Percentiles rank a stretch among this genome's conserved stretches.
phyloP scores from a whole-genome alignment of 1,139 yeast genomes.

The Candida sanyaensis region DNA sequence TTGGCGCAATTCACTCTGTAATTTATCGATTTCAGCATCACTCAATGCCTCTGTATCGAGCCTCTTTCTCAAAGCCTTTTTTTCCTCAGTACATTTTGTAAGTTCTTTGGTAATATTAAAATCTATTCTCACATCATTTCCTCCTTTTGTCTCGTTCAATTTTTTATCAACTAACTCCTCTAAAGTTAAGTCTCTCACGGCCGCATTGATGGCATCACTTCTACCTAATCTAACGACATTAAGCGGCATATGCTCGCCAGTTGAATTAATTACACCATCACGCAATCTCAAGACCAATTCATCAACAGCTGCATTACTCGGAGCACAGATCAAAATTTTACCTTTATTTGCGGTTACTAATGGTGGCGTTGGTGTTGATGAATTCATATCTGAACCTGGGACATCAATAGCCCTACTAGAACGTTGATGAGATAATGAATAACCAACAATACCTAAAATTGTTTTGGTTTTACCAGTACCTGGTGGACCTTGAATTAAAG shows the following conservation, averaged over 20 bases:
- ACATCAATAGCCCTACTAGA: constrained; percentile 32
- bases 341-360: constrained; percentile 2
- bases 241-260: constrained; percentile 64
- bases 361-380: constrained; percentile 16
- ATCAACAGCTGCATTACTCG: constrained; percentile 98
- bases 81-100: constrained; percentile 49
- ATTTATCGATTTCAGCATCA: constrained; percentile 41
- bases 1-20: constrained; percentile 52
- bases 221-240: constrained; percentile 88
- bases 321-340: constrained; percentile 87
- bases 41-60: constrained; percentile 31
- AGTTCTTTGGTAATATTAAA: constrained; percentile 54
- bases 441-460: constrained; percentile 87
- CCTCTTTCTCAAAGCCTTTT: constrained; percentile 49
- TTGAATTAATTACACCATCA: constrained; percentile 61
- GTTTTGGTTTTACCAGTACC: constrained; percentile 99
- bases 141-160: constrained; percentile 44
- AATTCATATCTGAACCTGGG: constrained; percentile 15
- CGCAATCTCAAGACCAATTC: constrained; percentile 87
- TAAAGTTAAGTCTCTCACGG: constrained; percentile 80
- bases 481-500: constrained; percentile 95
- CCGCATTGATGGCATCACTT: constrained; percentile 81
- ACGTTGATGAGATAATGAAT: constrained; percentile 47
- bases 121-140: constrained; percentile 34
- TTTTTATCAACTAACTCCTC: constrained; percentile 84